Evolutionary conservation across 108 stramenopile species (phyloP), one percentile per base, ranked within the genome.

Genomic region (Fragilariopsis cylindrus): DNA sequence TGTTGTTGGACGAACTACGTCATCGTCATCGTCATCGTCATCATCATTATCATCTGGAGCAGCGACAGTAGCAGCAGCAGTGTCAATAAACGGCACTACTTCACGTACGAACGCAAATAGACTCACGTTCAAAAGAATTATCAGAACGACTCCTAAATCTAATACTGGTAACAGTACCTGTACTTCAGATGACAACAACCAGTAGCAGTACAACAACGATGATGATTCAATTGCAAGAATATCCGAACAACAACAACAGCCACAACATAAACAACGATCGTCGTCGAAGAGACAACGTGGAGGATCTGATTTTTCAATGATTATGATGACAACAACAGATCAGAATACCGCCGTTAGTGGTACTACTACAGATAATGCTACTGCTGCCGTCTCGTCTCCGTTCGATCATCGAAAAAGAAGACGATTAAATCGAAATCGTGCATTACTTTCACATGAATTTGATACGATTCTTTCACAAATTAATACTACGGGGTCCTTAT

Each of bases 401-500:
- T 48, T 19, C 43, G 21, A 50, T 52, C 56, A n/a, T 57, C 57
- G 72, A 5, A 72, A 72, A 44, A 60, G 60, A 49, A 64, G 74
- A 7, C 49, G 65, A n/a, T 18, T 67, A 41, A 62, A 62, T 48
- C 58, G 74, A 43, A 65, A 74, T 42, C 9, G 50, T 7, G 74
- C 74, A 4, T 18, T 74, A 43, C 21, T 44, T 39, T 49, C 74
- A n/a, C 30, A 53, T 42, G 74, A 74, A 3, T 74, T 65, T 21
- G 74, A 74, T 55, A 43, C 58, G 5, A 66, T 74, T 56, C 63
- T 74, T 12, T 54, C 74, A 39, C 74, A 74, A 67, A 65, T 74
- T 41, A 53, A 68, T 48, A 50, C 21, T 4, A 21, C 67, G 30
- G 67, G 67, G 5, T 68, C 67, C 4, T 13, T 52, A 7, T 50